These are phyloP conservation scores for Bryum argenteum DNA, from an alignment of 225 moss, liverwort and hornwort genomes.

Conservation along the genomic window DNA sequence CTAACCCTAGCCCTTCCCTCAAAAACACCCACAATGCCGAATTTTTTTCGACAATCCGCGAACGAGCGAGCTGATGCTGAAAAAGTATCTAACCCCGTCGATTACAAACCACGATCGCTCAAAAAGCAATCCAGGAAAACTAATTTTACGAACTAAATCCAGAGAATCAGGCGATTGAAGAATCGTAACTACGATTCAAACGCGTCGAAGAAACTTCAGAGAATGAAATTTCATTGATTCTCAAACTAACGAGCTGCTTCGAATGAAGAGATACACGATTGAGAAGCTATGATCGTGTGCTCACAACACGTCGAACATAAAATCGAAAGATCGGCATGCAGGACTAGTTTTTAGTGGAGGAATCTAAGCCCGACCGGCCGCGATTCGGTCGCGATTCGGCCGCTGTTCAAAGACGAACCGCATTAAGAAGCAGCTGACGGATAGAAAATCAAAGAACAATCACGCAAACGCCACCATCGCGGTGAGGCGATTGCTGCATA, in stretches of 20 bases:
- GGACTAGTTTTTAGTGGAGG: background rate
- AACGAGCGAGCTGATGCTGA: constrained; percentile 6
- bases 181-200: background rate
- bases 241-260: constrained; percentile 5
- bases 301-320: constrained; percentile 14
- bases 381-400: background rate
- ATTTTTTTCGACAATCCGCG: constrained; percentile 11
- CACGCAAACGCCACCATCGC: constrained; percentile 43
- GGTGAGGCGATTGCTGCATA: constrained; percentile 44
- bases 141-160: background rate
- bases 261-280: background rate
- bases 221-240: constrained; percentile 14
- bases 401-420: background rate
- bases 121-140: background rate
- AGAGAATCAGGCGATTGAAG: background rate
- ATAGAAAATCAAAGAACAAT: constrained; percentile 2
- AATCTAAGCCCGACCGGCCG: constrained; percentile 11
- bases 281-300: background rate
- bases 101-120: background rate
- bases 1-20: constrained; percentile 29
- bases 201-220: constrained; percentile 9
- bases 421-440: background rate
- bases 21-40: background rate
- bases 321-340: background rate
- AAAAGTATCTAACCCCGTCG: background rate